Percentiles rank a stretch among this genome's conserved stretches.
phyloP scores from a whole-genome alignment of 1,139 yeast genomes.

The Pichia sp. region DNA sequence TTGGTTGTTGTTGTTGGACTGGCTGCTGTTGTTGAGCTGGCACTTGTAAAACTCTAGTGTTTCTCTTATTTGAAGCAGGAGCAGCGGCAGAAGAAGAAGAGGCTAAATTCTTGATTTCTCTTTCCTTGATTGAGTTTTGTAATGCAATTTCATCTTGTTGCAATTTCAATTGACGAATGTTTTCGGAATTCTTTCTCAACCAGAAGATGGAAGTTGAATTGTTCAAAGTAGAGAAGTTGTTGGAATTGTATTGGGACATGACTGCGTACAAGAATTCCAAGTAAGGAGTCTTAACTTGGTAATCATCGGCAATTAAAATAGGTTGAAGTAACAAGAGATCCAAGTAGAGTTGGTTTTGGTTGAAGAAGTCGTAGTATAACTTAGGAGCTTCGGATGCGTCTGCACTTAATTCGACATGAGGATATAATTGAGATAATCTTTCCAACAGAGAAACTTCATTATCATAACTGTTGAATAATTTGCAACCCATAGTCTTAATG shows the following conservation, averaged over 20 bases:
- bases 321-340: constrained; percentile 83
- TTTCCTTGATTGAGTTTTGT: constrained; percentile 25
- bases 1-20: too few relatives aligned
- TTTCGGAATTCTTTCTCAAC: constrained; percentile 39
- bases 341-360: constrained; percentile 54
- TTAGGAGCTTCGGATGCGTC: constrained; percentile 47
- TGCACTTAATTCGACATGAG: constrained; percentile 33
- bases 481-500: constrained; percentile 77
- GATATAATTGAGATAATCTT: constrained; percentile 50
- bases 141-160: constrained; percentile 28
- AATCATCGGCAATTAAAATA: constrained; percentile 82
- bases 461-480: constrained; percentile 62
- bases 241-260: constrained; percentile 64
- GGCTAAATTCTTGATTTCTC: constrained; percentile 19
- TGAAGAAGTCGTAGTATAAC: constrained; percentile 59
- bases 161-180: constrained; percentile 34
- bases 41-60: too few relatives aligned
- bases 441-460: constrained; percentile 58
- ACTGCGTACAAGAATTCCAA: constrained; percentile 83
- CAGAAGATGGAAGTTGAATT: constrained; percentile 30
- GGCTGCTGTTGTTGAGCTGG: too few relatives aligned
- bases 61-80: too few relatives aligned
- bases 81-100: too few relatives aligned
- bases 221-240: constrained; percentile 33
- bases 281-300: constrained; percentile 83